Base-by-base conservation (phyloP, 2,329 filamentous ascomycete genomes). In the Nannizzia gypsea region DNA sequence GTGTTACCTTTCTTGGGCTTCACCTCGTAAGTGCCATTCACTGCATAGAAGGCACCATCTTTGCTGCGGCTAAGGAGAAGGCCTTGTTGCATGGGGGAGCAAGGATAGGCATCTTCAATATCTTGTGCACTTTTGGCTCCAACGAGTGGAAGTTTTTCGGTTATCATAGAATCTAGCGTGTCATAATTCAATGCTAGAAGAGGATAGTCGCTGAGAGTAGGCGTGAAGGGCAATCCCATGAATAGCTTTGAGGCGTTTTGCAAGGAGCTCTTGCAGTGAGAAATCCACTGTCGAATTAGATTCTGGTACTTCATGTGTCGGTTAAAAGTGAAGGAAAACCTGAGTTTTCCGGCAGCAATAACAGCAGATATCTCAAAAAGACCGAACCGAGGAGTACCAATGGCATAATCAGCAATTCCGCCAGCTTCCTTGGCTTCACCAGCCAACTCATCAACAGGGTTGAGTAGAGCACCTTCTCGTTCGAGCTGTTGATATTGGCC, bases 341-440 rank as follows among this genome's bases (percentile, higher is more conserved):
- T 75, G 20, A 81, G 69, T 15, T 69, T 69, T 0, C 76, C 77
- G 50, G 76, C 72, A 20, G 76, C 72, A 6, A 81, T 70, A 24
- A 79, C 76, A 0, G 78, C 78, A 1, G 77, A 76, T 3, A 81
- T 74, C 60, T 81, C 79, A 57, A 81, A 77, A 0, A 81, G 73
- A 1, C 74, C 75, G 62, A 78, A 77, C 1, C 77, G 73, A 24
- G 72, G 71, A 2, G 76, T 77, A 8, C 72, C 64, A 15, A 70
- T 67, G 3, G 76, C 76, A 64, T 77, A 75, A 61, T 78, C 77
- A 5, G 76, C 73, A 11, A 73, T 73, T 3, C 73, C 56, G 15
- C 72, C 71, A 52, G 71, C 70, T 55, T 68, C 70, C 13, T 69
- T 66, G 11, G 71, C 71, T 60, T 72, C 72, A 55, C 71, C 71